phyloP scores from a whole-genome alignment of 345 rosid genomes.

The Draba incana region DNA sequence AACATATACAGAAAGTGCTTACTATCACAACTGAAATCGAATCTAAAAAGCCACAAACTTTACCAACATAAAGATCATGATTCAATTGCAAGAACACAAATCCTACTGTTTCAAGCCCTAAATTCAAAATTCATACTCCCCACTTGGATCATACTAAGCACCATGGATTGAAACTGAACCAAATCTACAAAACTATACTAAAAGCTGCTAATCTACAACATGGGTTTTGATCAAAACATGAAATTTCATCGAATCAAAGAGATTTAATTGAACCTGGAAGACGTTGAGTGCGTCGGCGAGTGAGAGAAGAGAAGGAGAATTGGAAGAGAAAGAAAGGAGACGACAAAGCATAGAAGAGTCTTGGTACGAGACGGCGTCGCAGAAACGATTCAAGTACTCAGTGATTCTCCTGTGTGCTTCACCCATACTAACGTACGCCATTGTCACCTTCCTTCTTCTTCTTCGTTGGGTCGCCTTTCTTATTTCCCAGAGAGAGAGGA shows the following conservation, averaged over 20 bases:
- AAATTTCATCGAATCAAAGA: background rate
- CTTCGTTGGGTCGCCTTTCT: conserved; percentile 3
- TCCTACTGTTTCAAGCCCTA: conserved; percentile 12
- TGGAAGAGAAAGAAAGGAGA: conserved; percentile 76
- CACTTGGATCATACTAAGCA: conserved; percentile 15
- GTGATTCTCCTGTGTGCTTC: conserved; percentile 84
- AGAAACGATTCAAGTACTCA: conserved; percentile 74
- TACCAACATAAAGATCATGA: conserved; percentile 2
- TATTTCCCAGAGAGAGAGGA: conserved; percentile 11
- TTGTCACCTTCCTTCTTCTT: conserved; percentile 28
- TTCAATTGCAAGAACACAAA: background rate
- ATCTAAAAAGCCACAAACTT: conserved; percentile 30
- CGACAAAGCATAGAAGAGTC: conserved; percentile 65
- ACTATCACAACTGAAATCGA: conserved; percentile 4
- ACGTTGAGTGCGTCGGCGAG: conserved; percentile 87
- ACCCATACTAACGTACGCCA: conserved; percentile 80
- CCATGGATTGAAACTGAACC: conserved; percentile 18
- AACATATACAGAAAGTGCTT: background rate
- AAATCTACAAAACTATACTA: conserved; percentile 3
- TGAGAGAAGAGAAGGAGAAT: conserved; percentile 60
- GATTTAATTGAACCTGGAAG: conserved; percentile 46
- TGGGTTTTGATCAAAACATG: conserved; percentile 27
- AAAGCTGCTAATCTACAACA: conserved; percentile 13
- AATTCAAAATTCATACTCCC: conserved; percentile 7
- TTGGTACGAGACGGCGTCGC: conserved; percentile 70